A percentile compares a stretch with the other conserved stretches of the same genome.
phyloP scores from a whole-genome alignment of 495 filamentous ascomycete genomes.

The Rostrohypoxylon terebratum region DNA sequence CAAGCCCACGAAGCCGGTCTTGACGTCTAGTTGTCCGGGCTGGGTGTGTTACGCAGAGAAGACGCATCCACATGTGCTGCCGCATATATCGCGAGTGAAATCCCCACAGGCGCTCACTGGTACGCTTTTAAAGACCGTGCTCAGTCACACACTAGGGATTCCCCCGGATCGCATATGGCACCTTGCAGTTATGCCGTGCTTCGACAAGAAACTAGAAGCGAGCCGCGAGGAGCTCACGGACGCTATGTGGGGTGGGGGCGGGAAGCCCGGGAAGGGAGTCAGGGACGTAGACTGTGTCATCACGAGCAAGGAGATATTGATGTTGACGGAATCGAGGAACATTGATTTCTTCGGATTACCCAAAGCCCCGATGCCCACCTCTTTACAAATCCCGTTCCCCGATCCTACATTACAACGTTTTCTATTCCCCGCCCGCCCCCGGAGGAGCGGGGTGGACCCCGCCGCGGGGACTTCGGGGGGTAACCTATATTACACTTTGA shows the following conservation, averaged over 20 bases:
- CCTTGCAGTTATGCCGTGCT: slow-evolving; percentile 95
- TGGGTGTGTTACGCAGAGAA: slow-evolving; percentile 99
- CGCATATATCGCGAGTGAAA: slow-evolving; percentile 90
- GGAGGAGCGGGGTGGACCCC: slow-evolving; percentile 48
- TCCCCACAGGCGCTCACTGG: slow-evolving; percentile 93
- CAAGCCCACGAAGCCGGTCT: slow-evolving; percentile 70
- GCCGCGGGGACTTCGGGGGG: slow-evolving; percentile 84
- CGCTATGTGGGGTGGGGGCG: slow-evolving; percentile 70
- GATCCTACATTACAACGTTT: slow-evolving; percentile 75
- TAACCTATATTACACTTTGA: slow-evolving; percentile 84
- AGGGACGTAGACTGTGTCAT: slow-evolving; percentile 98
- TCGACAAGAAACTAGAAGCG: slow-evolving; percentile 98
- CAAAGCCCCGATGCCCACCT: slow-evolving; percentile 59
- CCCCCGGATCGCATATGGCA: slow-evolving; percentile 89
- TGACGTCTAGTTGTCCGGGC: slow-evolving; percentile 92
- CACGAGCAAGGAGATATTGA: slow-evolving; percentile 90
- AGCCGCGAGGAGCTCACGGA: slow-evolving; percentile 92
- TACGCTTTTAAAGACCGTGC: slow-evolving; percentile 84
- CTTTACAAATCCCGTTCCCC: slow-evolving; percentile 66
- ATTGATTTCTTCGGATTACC: slow-evolving; percentile 79
- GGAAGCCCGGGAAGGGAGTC: slow-evolving; percentile 64
- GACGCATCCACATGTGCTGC: slow-evolving; percentile 91
- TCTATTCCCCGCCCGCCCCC: slow-evolving; percentile 66
- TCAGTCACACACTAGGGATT: slow-evolving; percentile 76
- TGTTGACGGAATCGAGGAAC: slow-evolving; percentile 81